phyloP scores from a whole-genome alignment of 2,329 filamentous ascomycete species.

The Teratosphaeria epicoccoides region DNA sequence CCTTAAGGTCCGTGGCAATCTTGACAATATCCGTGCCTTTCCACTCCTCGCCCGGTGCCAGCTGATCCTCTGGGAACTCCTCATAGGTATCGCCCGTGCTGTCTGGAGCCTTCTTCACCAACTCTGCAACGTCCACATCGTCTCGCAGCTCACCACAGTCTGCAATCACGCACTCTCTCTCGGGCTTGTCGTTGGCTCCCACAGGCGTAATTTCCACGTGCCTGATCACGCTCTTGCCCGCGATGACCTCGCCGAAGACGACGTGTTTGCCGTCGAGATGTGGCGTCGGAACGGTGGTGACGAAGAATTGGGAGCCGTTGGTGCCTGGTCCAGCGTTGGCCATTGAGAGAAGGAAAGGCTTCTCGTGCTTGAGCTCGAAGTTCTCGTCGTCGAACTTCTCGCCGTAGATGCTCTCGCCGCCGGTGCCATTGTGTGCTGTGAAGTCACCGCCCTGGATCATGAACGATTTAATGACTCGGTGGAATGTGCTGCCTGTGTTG shows the following conservation, averaged over 20 bases:
- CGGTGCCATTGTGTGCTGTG: constrained; percentile 85
- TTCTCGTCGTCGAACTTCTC: constrained; percentile 97
- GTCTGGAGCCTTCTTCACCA: constrained; percentile 61
- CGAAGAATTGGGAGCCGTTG: constrained; percentile 97
- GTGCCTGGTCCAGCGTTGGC: constrained; percentile 91
- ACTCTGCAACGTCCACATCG: constrained; percentile 56
- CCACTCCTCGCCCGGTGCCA: constrained; percentile 43
- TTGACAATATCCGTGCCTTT: constrained; percentile 59
- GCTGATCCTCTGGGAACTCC: constrained; percentile 85
- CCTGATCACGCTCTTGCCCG: constrained; percentile 81
- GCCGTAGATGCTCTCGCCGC: constrained; percentile 94
- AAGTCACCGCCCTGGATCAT: constrained; percentile 99
- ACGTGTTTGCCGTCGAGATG: constrained; percentile 96
- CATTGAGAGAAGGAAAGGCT: constrained; percentile 91
- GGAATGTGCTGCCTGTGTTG: constrained; percentile 58
- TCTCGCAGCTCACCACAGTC: constrained; percentile 75
- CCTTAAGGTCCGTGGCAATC: constrained; percentile 78
- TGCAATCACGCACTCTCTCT: constrained; percentile 58
- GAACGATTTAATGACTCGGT: constrained; percentile 96
- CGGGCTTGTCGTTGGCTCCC: constrained; percentile 65
- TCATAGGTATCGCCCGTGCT: constrained; percentile 83
- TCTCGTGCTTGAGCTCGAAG: constrained; percentile 83
- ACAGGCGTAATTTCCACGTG: constrained; percentile 79
- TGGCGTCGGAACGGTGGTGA: constrained; percentile 89
- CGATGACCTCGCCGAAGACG: constrained; percentile 88